Percentiles rank a stretch among this genome's conserved stretches.
Evolutionary conservation across 2,329 filamentous ascomycete genomes (phyloP).

Genomic region (Westerdykella aurantiaca): DNA sequence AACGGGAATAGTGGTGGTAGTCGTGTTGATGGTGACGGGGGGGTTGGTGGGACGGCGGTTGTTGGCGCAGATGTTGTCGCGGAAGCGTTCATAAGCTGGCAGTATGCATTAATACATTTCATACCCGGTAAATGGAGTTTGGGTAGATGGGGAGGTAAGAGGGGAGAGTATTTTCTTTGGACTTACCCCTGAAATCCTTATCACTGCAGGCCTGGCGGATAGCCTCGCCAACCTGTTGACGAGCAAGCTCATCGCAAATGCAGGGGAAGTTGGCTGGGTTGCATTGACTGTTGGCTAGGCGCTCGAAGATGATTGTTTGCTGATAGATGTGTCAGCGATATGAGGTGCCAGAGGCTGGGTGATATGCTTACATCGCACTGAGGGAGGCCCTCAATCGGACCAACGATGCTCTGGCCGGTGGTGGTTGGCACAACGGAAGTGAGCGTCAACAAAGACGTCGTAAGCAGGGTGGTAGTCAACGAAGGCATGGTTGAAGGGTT

Average conservation of each 20-base stretch:
- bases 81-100: background rate
- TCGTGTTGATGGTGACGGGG: slow-evolving; percentile 1
- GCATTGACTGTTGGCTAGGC: slow-evolving; percentile 13
- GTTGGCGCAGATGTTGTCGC: slow-evolving; percentile 9
- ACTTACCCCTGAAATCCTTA: slow-evolving; percentile 6
- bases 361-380: slow-evolving; percentile 10
- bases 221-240: slow-evolving; percentile 1
- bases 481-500: slow-evolving; percentile 5
- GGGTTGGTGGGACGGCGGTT: slow-evolving; percentile 1
- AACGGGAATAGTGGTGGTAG: slow-evolving; percentile 6
- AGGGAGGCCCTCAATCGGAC: slow-evolving; percentile 12
- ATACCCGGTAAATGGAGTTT: background rate
- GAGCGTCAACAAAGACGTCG: slow-evolving; percentile 5
- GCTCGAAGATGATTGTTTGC: slow-evolving; percentile 17
- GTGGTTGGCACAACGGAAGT: slow-evolving; percentile 11
- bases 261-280: slow-evolving; percentile 15
- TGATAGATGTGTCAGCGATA: background rate
- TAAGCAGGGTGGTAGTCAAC: slow-evolving; percentile 9
- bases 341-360: background rate
- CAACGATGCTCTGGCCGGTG: background rate
- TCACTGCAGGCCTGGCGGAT: slow-evolving; percentile 2
- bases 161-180: background rate
- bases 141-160: background rate
- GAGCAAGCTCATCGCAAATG: slow-evolving; percentile 16
- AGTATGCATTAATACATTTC: background rate